A percentile compares a stretch with the other conserved stretches of the same genome.
These are phyloP conservation scores for Kazachstania bromeliacearum DNA, from an alignment of 805 yeast species.

Conservation along the genomic window DNA sequence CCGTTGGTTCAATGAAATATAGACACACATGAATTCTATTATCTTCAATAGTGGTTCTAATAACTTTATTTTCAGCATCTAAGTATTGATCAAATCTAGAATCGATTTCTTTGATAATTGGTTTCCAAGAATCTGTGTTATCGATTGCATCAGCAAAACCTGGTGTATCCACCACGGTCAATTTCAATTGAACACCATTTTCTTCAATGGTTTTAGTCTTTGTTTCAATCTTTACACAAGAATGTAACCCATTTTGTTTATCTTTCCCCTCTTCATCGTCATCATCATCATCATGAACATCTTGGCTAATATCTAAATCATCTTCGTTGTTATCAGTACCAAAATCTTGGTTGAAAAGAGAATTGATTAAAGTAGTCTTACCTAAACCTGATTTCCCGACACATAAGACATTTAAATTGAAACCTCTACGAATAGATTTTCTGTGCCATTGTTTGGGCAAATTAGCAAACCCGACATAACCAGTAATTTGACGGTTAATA, in stretches of 20 bases:
- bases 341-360: conserved; percentile 67
- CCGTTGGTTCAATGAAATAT: conserved; percentile 95
- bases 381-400: conserved; percentile 92
- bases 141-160: conserved; percentile 91
- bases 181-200: conserved; percentile 78
- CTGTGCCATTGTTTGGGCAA: conserved; percentile 98
- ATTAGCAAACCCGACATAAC: conserved; percentile 95
- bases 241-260: conserved; percentile 3
- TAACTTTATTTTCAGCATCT: conserved; percentile 79
- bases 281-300: conserved; percentile 7
- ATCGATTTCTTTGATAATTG: conserved; percentile 84
- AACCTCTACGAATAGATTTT: conserved; percentile 82
- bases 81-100: conserved; percentile 77
- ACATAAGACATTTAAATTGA: conserved; percentile 77
- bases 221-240: conserved; percentile 47
- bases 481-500: conserved; percentile 74
- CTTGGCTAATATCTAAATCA: conserved; percentile 10
- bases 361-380: conserved; percentile 83
- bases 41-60: conserved; percentile 63
- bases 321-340: conserved; percentile 5
- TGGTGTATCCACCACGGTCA: conserved; percentile 81
- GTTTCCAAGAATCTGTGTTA: conserved; percentile 74
- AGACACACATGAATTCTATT: conserved; percentile 86
- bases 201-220: conserved; percentile 74
- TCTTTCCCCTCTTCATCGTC: conserved; percentile 6